Evolutionary conservation across 495 filamentous ascomycete species (phyloP).

Genomic region (Podospora comata): DNA sequence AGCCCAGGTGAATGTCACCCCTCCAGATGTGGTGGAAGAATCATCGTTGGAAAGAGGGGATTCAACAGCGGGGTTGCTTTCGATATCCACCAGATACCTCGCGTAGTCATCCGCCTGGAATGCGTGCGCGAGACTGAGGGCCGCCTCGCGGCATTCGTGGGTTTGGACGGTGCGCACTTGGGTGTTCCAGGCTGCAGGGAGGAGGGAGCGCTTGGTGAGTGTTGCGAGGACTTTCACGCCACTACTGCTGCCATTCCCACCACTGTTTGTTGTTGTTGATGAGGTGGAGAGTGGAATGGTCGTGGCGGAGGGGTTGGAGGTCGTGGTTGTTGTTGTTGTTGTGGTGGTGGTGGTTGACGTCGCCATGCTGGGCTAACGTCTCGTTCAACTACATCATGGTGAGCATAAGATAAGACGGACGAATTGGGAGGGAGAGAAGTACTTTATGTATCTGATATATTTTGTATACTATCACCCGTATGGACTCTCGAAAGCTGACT

Average conservation of each 20-base stretch:
- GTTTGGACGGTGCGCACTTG: slow-evolving; percentile 57
- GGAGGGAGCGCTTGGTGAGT: slow-evolving; percentile 44
- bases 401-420: not conserved
- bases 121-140: slow-evolving; percentile 65
- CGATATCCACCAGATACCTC: slow-evolving; percentile 62
- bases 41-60: not conserved
- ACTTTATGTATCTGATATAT: slow-evolving; percentile 48
- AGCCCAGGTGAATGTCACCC: not conserved
- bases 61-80: not conserved
- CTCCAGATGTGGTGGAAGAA: not conserved
- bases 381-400: not conserved
- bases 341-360: slow-evolving; percentile 12
- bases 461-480: slow-evolving; percentile 62
- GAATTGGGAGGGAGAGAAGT: not conserved
- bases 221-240: slow-evolving; percentile 22
- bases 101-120: slow-evolving; percentile 72
- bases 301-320: slow-evolving; percentile 32
- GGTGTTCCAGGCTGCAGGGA: slow-evolving; percentile 46
- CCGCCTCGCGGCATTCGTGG: slow-evolving; percentile 55
- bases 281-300: slow-evolving; percentile 6
- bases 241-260: slow-evolving; percentile 6
- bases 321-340: slow-evolving; percentile 26
- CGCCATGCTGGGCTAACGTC: slow-evolving; percentile 32
- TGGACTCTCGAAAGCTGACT: slow-evolving; percentile 67
- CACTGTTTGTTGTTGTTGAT: not conserved